Percentiles rank a stretch among this genome's conserved stretches.
Evolutionary conservation across 371 early-diverging fungal genomes (phyloP).

Genomic region (Mortierella sp.): DNA sequence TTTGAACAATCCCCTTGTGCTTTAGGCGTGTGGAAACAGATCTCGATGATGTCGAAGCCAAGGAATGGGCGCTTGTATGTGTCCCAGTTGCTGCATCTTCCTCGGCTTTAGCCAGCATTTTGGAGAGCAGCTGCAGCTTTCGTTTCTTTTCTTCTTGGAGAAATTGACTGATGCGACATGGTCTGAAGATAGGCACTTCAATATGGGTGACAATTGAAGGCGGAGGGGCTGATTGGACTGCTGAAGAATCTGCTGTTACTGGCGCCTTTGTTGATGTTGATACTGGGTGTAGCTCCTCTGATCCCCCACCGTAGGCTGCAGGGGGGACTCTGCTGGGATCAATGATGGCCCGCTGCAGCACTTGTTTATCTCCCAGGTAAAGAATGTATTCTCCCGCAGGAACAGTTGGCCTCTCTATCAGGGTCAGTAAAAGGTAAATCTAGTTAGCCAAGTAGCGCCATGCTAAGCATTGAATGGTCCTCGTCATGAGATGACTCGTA

Average conservation of each 20-base stretch:
- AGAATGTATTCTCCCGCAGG: slow-evolving; percentile 51
- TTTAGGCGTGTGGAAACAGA: slow-evolving; percentile 44
- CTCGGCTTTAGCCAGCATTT: slow-evolving; percentile 46
- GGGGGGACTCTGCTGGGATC: slow-evolving; percentile 29
- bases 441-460: too few relatives aligned
- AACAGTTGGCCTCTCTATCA: slow-evolving; percentile 30
- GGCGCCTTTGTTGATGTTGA: slow-evolving; percentile 5
- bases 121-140: slow-evolving; percentile 31
- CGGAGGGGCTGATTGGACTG: slow-evolving; percentile 5
- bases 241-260: background rate
- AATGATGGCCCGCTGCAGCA: slow-evolving; percentile 9
- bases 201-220: slow-evolving; percentile 31
- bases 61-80: slow-evolving; percentile 3
- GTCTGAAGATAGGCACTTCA: slow-evolving; percentile 47
- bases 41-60: slow-evolving; percentile 11
- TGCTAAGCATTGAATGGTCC: too few relatives aligned
- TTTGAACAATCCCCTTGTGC: slow-evolving; percentile 34
- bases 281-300: slow-evolving; percentile 1
- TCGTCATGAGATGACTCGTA: too few relatives aligned
- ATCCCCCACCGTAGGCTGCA: slow-evolving; percentile 29
- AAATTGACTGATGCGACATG: slow-evolving; percentile 41
- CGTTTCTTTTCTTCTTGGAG: slow-evolving; percentile 51
- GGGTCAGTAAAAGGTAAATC: too few relatives aligned
- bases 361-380: slow-evolving; percentile 18
- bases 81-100: slow-evolving; percentile 29